phyloP scores from a whole-genome alignment of 768 basidiomycete genomes.

The Leccinum pellstonianum region DNA sequence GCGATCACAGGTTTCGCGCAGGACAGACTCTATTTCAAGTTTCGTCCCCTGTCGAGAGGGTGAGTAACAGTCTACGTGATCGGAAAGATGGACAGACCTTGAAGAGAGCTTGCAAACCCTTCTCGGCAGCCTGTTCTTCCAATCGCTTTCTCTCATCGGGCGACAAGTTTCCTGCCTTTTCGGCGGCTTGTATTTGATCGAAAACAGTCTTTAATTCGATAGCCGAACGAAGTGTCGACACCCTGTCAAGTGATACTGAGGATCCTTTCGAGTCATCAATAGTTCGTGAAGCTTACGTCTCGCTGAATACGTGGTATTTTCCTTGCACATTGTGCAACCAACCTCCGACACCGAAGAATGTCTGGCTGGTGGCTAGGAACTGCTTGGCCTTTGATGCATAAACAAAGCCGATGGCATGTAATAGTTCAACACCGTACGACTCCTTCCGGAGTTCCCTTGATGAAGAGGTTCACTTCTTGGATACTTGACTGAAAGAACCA shows the following conservation, averaged over 20 bases:
- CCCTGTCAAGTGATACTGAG: conserved; percentile 41
- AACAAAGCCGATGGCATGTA: conserved; percentile 85
- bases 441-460: conserved; percentile 81
- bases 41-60: conserved; percentile 66
- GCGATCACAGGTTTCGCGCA: conserved; percentile 86
- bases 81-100: conserved; percentile 50
- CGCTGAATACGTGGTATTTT: conserved; percentile 91
- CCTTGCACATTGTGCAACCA: conserved; percentile 93
- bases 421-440: conserved; percentile 82
- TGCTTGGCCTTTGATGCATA: conserved; percentile 83
- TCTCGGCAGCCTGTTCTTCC: conserved; percentile 92
- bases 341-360: conserved; percentile 79
- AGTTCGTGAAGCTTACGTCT: conserved; percentile 61
- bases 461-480: conserved; percentile 7
- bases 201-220: conserved; percentile 89
- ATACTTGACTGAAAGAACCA: not conserved
- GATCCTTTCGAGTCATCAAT: not conserved
- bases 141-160: conserved; percentile 79
- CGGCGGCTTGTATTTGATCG: conserved; percentile 89
- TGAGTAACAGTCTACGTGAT: not conserved
- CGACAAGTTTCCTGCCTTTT: conserved; percentile 75
- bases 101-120: conserved; percentile 87
- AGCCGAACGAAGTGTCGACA: conserved; percentile 81
- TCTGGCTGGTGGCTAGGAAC: conserved; percentile 68
- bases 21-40: conserved; percentile 85